Evolutionary conservation across 1,139 yeast species (phyloP).

Genomic region (Magnusiomyces sp.): DNA sequence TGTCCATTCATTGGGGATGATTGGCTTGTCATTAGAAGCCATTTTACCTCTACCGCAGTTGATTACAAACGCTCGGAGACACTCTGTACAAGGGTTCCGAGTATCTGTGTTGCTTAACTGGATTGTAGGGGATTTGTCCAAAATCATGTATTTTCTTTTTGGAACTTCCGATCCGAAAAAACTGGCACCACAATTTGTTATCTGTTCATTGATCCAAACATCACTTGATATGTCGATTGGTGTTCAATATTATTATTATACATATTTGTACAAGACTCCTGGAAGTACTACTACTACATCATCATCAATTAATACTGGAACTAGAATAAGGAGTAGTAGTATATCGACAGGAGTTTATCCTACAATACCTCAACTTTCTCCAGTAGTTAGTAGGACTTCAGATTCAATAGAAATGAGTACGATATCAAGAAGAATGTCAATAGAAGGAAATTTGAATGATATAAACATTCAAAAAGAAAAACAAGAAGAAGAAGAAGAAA

Average conservation of each 20-base stretch:
- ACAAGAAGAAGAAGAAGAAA: too few relatives aligned
- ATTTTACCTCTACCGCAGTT: conserved; percentile 84
- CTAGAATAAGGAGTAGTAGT: too few relatives aligned
- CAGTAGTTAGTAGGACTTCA: too few relatives aligned
- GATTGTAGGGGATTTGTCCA: conserved; percentile 82
- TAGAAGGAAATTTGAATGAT: too few relatives aligned
- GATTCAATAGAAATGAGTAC: too few relatives aligned
- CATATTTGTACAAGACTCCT: not conserved
- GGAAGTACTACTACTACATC: too few relatives aligned
- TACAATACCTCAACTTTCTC: too few relatives aligned
- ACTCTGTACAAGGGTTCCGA: conserved; percentile 72
- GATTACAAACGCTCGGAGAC: conserved; percentile 55
- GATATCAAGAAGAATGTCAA: too few relatives aligned
- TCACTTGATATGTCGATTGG: conserved; percentile 66
- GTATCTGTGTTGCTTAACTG: conserved; percentile 67
- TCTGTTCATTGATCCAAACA: conserved; percentile 80
- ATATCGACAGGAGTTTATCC: too few relatives aligned
- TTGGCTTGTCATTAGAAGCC: conserved; percentile 74
- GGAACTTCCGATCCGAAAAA: conserved; percentile 48
- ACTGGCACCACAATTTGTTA: conserved; percentile 57
- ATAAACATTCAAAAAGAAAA: too few relatives aligned
- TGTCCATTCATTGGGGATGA: conserved; percentile 56
- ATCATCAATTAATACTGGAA: too few relatives aligned
- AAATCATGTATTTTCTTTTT: conserved; percentile 59
- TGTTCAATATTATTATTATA: conserved; percentile 58